These are phyloP conservation scores for Tritrichomonas foetus DNA, from an alignment of 208 protist species.

Conservation along the genomic window DNA sequence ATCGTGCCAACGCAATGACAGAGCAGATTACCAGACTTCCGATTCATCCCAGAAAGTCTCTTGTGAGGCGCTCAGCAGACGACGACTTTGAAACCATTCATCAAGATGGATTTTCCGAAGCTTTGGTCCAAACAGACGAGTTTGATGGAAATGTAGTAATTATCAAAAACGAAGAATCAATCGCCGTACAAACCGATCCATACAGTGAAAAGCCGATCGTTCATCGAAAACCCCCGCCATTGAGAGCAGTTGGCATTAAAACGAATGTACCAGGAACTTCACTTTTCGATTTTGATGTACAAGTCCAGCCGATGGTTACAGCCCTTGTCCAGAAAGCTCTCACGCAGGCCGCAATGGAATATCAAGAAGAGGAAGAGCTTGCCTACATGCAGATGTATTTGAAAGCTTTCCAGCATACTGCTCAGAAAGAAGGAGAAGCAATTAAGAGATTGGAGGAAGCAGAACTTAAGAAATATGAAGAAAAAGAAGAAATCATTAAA, in stretches of 20 bases:
- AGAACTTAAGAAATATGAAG: neutral
- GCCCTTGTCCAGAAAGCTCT: neutral
- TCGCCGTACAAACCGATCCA: neutral
- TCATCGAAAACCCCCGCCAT: neutral
- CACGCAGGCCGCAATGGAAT: neutral
- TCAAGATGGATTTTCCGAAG: neutral
- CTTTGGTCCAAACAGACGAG: neutral
- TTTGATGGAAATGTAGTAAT: slow-evolving; percentile 8
- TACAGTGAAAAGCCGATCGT: neutral
- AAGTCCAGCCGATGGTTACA: neutral
- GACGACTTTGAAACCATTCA: neutral
- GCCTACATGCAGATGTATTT: neutral
- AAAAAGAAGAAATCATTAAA: neutral
- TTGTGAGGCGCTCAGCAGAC: too few relatives aligned
- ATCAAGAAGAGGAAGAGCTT: slow-evolving; percentile 8
- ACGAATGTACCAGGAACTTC: neutral
- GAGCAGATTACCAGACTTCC: neutral
- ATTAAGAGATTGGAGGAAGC: neutral
- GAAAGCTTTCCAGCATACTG: neutral
- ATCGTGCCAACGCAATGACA: neutral
- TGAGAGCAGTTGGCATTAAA: neutral
- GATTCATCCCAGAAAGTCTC: neutral
- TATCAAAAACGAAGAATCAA: neutral
- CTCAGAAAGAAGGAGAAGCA: neutral
- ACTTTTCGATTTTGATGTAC: neutral